phyloP scores from a whole-genome alignment of 129 eudicot genomes.

The Erigeron canadensis region DNA sequence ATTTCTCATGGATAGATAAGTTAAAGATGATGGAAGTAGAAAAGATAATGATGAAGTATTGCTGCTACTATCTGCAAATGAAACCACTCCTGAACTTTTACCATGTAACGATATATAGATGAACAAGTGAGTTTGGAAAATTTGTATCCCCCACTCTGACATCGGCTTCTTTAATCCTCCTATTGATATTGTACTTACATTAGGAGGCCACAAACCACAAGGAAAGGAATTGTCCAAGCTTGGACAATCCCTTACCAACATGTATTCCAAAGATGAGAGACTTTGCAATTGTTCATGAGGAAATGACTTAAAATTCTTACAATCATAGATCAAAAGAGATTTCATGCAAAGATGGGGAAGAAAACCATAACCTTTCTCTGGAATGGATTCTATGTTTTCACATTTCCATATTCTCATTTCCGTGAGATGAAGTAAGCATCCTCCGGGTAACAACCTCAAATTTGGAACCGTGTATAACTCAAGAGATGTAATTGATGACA shows the following conservation, averaged over 20 bases:
- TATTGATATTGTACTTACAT: slow-evolving; percentile 2
- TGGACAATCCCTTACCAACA: slow-evolving; percentile 11
- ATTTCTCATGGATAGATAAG: too few species aligned
- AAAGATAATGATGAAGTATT: not conserved
- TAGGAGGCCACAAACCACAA: slow-evolving; percentile 24
- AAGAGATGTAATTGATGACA: slow-evolving; percentile 20
- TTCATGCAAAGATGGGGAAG: not conserved
- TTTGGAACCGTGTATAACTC: not conserved
- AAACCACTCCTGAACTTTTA: not conserved
- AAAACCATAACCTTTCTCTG: slow-evolving; percentile 23
- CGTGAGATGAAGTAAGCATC: slow-evolving; percentile 25
- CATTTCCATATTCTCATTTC: not conserved
- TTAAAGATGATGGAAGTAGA: too few species aligned
- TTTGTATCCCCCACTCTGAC: slow-evolving; percentile 23
- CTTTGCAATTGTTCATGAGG: slow-evolving; percentile 25
- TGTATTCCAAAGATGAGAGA: slow-evolving; percentile 13
- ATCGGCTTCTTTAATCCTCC: slow-evolving; percentile 16
- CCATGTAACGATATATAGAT: not conserved
- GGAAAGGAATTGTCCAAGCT: slow-evolving; percentile 6
- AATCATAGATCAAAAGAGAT: not conserved
- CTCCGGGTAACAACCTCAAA: slow-evolving; percentile 4
- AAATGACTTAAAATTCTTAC: slow-evolving; percentile 23
- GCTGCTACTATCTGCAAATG: not conserved
- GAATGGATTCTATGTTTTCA: slow-evolving; percentile 24
- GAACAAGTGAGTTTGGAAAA: slow-evolving; percentile 19